Conservation (phyloP, 2,329 filamentous ascomycete genomes). For the Pestalotiopsis sp. region DNA sequence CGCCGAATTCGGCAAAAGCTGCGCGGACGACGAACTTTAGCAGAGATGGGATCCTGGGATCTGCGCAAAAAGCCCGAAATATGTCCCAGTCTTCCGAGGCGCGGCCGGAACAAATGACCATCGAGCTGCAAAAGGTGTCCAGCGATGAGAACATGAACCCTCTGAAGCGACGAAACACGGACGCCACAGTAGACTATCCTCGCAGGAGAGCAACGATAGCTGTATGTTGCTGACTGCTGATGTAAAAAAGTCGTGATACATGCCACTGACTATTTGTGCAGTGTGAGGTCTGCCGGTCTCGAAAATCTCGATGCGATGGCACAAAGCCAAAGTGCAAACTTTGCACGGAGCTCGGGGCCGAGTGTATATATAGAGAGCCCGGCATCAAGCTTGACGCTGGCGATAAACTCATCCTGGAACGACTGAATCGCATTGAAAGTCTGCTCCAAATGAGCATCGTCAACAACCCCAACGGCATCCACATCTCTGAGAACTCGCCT, state of each 20-base stretch:
- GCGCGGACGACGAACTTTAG: constrained; percentile 53
- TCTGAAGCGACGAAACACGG: constrained; percentile 64
- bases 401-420: constrained; percentile 83
- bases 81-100: constrained; percentile 58
- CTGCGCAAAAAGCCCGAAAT: constrained; percentile 56
- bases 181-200: constrained; percentile 65
- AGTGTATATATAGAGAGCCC: constrained; percentile 83
- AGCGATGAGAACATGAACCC: constrained; percentile 54
- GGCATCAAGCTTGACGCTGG: constrained; percentile 86
- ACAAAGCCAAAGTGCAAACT: constrained; percentile 83
- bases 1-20: constrained; percentile 50
- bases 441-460: constrained; percentile 73
- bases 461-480: constrained; percentile 52
- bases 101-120: constrained; percentile 42
- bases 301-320: constrained; percentile 80
- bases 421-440: constrained; percentile 75
- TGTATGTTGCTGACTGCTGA: constrained; percentile 44
- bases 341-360: constrained; percentile 78
- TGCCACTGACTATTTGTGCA: constrained; percentile 19
- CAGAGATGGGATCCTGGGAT: constrained; percentile 55
- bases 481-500: constrained; percentile 63
- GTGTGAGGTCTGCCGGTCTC: constrained; percentile 81
- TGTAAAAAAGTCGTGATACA: constrained; percentile 15
- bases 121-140: constrained; percentile 47
- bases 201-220: constrained; percentile 67